Base-by-base conservation (phyloP, 1,139 yeast genomes). In the Hyphopichia pseudoburtonii region DNA sequence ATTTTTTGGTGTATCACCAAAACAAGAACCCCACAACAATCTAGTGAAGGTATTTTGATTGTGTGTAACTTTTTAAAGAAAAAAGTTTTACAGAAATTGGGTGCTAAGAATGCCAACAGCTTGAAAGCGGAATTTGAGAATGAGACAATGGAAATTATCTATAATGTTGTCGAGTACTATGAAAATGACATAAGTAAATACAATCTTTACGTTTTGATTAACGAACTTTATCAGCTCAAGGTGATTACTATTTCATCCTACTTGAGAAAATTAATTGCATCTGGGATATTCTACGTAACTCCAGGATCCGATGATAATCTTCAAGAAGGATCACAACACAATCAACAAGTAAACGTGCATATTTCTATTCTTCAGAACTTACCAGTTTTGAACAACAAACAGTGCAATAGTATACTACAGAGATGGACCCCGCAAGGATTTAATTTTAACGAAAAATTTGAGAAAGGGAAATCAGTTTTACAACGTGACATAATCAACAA, bases 261-360 rank as follows among this genome's bases (percentile, higher is more conserved):
- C 50, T 66, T 88, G 40, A 66, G 96, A 50, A 78, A 83, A 45
- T 63, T 88, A 26, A 88, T 89, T 36, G 88, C 96, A 4, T 82
- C 94, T 1, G 97, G 96, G 4, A 69, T 86, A 1, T 75, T 88
- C 35, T 87, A 84, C 54, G 54, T 75, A 6, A 61, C 70, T 4
- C 62, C 62, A 1, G 60, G 54, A 3, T 39, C 46, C 9, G 47
- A 42, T 14, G 41, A 43, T 5, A 40, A 42, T 17, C 22, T 39
- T 15, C 23, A 24, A 33, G 26, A 42, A 27, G 45, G 36, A 2
- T 31, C 38, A 3, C 15, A 51, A 51, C 16, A 59, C 52, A 16
- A 57, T 45, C 43, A 56, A 42, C 44, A 59, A 54, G 44, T 73
- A 10, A 57, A 62, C 28, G 60, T 67, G 14, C 88, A 82, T 50